Evolutionary conservation across 305 asterid genomes (phyloP).

Genomic region (Solanum hybrid): DNA sequence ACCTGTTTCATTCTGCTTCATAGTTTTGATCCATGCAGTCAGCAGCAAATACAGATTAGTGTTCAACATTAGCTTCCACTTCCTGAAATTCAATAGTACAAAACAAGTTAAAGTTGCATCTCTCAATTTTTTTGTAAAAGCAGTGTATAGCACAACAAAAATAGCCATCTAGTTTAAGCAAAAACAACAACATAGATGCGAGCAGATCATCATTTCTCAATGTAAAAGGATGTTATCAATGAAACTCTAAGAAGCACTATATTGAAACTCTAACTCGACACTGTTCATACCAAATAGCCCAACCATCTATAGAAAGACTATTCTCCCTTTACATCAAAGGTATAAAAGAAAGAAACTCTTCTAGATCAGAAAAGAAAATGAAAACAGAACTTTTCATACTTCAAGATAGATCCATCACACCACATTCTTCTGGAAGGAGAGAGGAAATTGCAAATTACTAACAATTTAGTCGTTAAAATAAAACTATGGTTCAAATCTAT

Average conservation of each 20-base stretch:
- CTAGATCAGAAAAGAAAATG: background rate
- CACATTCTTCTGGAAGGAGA: background rate
- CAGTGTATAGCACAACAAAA: background rate
- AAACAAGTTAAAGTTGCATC: background rate
- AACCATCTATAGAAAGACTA: background rate
- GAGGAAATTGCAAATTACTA: background rate
- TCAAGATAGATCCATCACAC: background rate
- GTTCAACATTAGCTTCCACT: background rate
- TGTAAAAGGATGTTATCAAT: background rate
- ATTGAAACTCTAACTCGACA: background rate
- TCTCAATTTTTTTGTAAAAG: background rate
- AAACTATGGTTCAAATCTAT: no score
- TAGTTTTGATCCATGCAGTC: background rate
- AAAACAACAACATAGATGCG: background rate
- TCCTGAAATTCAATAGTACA: background rate
- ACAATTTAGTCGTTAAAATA: background rate
- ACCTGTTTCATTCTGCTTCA: background rate
- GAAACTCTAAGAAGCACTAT: background rate
- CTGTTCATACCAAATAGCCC: background rate
- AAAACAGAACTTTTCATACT: background rate
- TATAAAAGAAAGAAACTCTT: background rate
- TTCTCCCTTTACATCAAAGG: background rate
- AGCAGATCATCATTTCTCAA: background rate
- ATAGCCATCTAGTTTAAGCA: background rate
- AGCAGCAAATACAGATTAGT: background rate